Conservation (phyloP, 768 basidiomycete species). For the Russula brevipes region DNA sequence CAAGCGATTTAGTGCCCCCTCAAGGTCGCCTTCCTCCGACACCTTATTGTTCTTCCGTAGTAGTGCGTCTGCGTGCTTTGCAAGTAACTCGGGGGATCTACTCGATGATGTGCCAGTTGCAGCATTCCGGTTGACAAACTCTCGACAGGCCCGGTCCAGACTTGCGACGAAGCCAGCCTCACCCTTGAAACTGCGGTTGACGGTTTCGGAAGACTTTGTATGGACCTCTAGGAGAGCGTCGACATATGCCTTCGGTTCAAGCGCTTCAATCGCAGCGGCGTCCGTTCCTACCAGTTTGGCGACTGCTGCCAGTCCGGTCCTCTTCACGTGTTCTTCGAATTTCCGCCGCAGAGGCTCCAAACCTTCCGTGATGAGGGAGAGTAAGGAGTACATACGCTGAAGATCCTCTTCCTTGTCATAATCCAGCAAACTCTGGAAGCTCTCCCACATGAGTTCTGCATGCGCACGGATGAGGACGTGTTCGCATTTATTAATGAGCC, state of each 20-base stretch:
- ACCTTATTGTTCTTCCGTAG: constrained; percentile 95
- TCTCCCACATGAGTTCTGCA: constrained; percentile 81
- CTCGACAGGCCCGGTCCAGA: constrained; percentile 90
- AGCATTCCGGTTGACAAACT: constrained; percentile 91
- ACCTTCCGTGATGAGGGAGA: constrained; percentile 85
- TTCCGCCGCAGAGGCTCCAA: constrained; percentile 85
- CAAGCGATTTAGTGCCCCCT: constrained; percentile 84
- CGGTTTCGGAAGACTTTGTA: constrained; percentile 85
- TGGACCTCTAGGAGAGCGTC: constrained; percentile 90
- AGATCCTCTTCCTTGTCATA: constrained; percentile 94
- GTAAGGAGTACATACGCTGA: constrained; percentile 89
- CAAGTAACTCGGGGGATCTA: constrained; percentile 88
- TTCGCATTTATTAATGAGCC: constrained; percentile 79
- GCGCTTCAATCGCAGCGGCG: constrained; percentile 46
- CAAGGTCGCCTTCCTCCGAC: constrained; percentile 85
- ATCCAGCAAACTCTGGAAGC: constrained; percentile 84
- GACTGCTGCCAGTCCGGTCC: constrained; percentile 77
- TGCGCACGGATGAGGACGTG: constrained; percentile 88
- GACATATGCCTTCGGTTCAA: constrained; percentile 93
- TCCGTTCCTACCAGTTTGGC: constrained; percentile 61
- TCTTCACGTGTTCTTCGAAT: constrained; percentile 95
- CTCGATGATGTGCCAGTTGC: constrained; percentile 79
- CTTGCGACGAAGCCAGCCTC: constrained; percentile 92
- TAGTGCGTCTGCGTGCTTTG: constrained; percentile 85
- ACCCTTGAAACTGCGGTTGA: constrained; percentile 81